These are phyloP conservation scores for Trichoderma gamsii DNA, from an alignment of 495 filamentous ascomycete genomes.

Conservation along the genomic window DNA sequence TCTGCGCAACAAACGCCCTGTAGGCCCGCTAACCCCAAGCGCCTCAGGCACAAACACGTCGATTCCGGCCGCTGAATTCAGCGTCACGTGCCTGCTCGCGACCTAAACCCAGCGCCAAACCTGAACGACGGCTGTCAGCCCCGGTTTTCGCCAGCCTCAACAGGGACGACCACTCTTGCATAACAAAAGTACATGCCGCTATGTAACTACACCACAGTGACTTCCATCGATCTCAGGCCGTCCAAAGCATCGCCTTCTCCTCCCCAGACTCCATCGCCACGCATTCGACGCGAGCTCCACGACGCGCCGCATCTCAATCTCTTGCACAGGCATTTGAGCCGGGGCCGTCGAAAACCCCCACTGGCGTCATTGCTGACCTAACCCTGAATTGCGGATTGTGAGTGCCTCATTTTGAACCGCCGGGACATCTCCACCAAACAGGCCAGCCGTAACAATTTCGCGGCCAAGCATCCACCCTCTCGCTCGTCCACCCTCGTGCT, in stretches of 20 bases:
- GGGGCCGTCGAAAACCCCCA: neutral
- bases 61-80: neutral
- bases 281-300: neutral
- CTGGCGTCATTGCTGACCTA: slow-evolving; percentile 14
- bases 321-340: neutral
- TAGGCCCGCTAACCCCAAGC: neutral
- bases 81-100: slow-evolving; percentile 5
- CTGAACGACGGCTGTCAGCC: slow-evolving; percentile 4
- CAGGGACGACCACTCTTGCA: slow-evolving; percentile 10
- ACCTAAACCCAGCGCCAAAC: slow-evolving; percentile 6
- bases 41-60: neutral
- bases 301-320: slow-evolving; percentile 2
- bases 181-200: slow-evolving; percentile 9
- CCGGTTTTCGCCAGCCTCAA: slow-evolving; percentile 13
- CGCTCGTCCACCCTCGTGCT: neutral
- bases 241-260: slow-evolving; percentile 1
- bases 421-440: neutral
- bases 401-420: slow-evolving; percentile 11
- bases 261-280: neutral
- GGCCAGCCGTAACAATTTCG: neutral
- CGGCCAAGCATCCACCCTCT: neutral
- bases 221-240: neutral
- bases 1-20: neutral
- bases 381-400: slow-evolving; percentile 13
- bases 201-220: slow-evolving; percentile 13